phyloP scores from a whole-genome alignment of 352 stramenopile species.

The Globisporangium mamillatum region DNA sequence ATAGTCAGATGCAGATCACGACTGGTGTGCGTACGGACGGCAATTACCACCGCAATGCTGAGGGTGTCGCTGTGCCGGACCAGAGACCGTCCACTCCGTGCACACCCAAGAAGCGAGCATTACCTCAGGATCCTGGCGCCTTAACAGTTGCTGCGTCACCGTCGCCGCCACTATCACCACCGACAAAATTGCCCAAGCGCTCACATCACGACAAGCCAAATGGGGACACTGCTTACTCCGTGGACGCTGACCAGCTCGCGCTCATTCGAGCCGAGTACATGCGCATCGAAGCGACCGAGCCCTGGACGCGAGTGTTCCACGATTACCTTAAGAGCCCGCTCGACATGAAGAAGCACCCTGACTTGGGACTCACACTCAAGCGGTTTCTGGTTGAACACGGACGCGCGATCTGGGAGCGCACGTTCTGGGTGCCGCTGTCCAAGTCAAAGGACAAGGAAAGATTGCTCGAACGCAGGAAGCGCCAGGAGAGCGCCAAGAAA shows the following conservation, averaged over 20 bases:
- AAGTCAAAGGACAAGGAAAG: background rate
- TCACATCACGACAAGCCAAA: background rate
- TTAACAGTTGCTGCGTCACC: background rate
- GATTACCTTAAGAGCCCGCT: slow-evolving; percentile 22
- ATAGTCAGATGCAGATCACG: background rate
- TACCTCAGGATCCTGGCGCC: background rate
- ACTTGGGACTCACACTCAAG: slow-evolving; percentile 15
- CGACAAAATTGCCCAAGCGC: background rate
- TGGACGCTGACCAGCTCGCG: background rate
- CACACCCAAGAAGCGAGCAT: slow-evolving; percentile 1
- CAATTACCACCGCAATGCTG: background rate
- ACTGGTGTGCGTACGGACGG: no score
- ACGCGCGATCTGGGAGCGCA: slow-evolving; percentile 33
- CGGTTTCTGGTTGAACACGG: slow-evolving; percentile 23
- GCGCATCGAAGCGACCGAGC: slow-evolving; percentile 25
- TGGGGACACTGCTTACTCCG: background rate
- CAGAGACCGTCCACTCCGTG: background rate
- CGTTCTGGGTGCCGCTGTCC: slow-evolving; percentile 29
- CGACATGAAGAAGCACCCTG: slow-evolving; percentile 10
- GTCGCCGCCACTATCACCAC: background rate
- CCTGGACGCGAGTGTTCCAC: slow-evolving; percentile 26
- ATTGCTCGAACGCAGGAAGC: slow-evolving; percentile 8
- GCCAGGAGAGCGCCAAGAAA: slow-evolving; percentile 22
- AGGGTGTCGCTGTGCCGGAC: background rate
- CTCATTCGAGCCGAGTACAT: slow-evolving; percentile 16